Conservation (phyloP, 192 early-diverging fungal species). For the Haplosporangium gracile region DNA sequence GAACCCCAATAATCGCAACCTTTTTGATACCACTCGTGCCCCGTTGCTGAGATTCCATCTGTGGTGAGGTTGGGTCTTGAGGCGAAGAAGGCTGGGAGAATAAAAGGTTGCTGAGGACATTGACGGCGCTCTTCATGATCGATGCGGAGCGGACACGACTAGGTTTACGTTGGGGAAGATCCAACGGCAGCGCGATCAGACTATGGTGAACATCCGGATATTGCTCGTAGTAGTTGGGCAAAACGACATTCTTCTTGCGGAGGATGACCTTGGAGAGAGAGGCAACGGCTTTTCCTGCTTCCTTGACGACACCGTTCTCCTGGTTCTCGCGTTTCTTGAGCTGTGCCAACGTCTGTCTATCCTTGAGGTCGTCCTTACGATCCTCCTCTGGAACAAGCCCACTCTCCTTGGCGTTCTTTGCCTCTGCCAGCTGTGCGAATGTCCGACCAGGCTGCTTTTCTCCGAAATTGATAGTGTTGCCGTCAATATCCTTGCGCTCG, state of each 20-base stretch:
- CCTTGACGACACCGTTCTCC: constrained; percentile 21
- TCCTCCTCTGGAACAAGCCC: background rate
- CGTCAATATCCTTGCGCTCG: constrained; percentile 10
- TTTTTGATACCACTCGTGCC: constrained; percentile 56
- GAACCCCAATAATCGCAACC: constrained; percentile 87
- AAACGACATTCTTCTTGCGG: constrained; percentile 40
- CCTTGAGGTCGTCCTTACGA: background rate
- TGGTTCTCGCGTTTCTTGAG: constrained; percentile 22
- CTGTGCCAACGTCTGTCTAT: constrained; percentile 22
- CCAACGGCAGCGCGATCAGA: background rate
- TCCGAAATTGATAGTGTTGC: constrained; percentile 6
- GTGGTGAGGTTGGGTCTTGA: constrained; percentile 51
- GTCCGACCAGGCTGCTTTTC: constrained; percentile 14
- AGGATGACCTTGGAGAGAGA: constrained; percentile 45
- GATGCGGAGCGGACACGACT: constrained; percentile 19
- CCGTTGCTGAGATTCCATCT: constrained; percentile 10
- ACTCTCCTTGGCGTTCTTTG: constrained; percentile 2
- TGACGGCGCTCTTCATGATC: constrained; percentile 51
- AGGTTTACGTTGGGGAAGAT: background rate
- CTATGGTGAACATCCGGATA: constrained; percentile 34
- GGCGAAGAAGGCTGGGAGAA: constrained; percentile 20
- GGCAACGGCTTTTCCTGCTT: constrained; percentile 26
- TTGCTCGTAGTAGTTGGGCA: constrained; percentile 52
- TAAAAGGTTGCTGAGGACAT: constrained; percentile 62
- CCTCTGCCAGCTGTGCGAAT: constrained; percentile 26